phyloP scores from a whole-genome alignment of 2,329 filamentous ascomycete genomes.

The Davidsoniella neocaledoniae region DNA sequence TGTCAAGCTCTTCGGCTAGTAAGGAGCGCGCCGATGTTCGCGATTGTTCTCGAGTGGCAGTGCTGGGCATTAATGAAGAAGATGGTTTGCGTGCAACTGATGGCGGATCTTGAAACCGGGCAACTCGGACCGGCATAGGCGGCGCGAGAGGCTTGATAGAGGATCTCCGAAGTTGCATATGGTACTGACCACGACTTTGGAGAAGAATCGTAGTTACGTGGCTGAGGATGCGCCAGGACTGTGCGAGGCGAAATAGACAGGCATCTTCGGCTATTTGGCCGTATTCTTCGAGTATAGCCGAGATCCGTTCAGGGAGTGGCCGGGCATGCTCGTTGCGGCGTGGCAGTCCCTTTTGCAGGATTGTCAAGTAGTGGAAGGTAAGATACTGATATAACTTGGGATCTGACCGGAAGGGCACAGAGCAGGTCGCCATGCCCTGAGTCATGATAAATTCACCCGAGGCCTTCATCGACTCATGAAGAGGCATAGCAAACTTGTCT shows the following conservation, averaged over 20 bases:
- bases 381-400: slow-evolving; percentile 38
- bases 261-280: slow-evolving; percentile 39
- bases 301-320: slow-evolving; percentile 30
- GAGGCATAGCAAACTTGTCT: slow-evolving; percentile 29
- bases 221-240: slow-evolving; percentile 45
- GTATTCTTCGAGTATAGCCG: slow-evolving; percentile 36
- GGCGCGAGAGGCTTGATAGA: slow-evolving; percentile 9
- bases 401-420: slow-evolving; percentile 34
- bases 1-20: slow-evolving; percentile 40
- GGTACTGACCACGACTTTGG: slow-evolving; percentile 36
- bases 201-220: slow-evolving; percentile 40
- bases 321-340: slow-evolving; percentile 17
- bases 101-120: neutral
- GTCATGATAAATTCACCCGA: slow-evolving; percentile 41
- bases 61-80: neutral
- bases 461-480: slow-evolving; percentile 41
- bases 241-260: slow-evolving; percentile 41
- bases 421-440: slow-evolving; percentile 46
- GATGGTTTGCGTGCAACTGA: neutral
- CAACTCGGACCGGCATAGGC: neutral
- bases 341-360: slow-evolving; percentile 33
- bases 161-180: slow-evolving; percentile 29
- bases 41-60: neutral
- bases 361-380: slow-evolving; percentile 37
- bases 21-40: slow-evolving; percentile 25